phyloP scores from a whole-genome alignment of 1,139 yeast genomes.

The Pichia sp. region DNA sequence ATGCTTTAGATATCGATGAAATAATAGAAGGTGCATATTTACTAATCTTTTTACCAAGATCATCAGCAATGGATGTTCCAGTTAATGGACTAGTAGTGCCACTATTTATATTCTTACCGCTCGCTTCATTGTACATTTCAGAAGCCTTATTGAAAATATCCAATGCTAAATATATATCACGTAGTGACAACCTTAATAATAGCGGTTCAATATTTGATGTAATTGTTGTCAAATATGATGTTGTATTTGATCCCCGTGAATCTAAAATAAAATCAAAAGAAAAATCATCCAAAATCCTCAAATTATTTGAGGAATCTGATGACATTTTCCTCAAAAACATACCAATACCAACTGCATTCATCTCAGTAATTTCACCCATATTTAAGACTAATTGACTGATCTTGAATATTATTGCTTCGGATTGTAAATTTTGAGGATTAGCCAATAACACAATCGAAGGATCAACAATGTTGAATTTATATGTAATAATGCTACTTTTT shows the following conservation, averaged over 20 bases:
- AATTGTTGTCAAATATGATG: slow-evolving; percentile 54
- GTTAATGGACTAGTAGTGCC: background rate
- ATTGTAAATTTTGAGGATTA: slow-evolving; percentile 58
- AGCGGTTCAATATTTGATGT: slow-evolving; percentile 76
- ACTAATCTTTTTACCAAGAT: slow-evolving; percentile 50
- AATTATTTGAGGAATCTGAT: slow-evolving; percentile 47
- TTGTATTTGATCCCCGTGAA: slow-evolving; percentile 54
- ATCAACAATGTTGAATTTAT: slow-evolving; percentile 66
- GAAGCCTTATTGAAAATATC: slow-evolving; percentile 68
- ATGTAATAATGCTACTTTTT: slow-evolving; percentile 18
- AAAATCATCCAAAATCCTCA: slow-evolving; percentile 84
- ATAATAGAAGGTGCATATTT: slow-evolving; percentile 64
- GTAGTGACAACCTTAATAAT: slow-evolving; percentile 70
- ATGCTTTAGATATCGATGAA: slow-evolving; percentile 37
- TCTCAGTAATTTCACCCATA: slow-evolving; percentile 57
- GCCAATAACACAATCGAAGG: slow-evolving; percentile 78
- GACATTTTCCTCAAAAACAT: slow-evolving; percentile 81
- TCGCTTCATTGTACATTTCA: slow-evolving; percentile 39
- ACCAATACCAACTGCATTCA: slow-evolving; percentile 77
- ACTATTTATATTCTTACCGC: slow-evolving; percentile 1
- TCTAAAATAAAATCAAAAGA: slow-evolving; percentile 74
- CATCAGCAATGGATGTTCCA: slow-evolving; percentile 38
- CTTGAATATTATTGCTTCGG: slow-evolving; percentile 89
- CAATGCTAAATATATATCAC: slow-evolving; percentile 81
- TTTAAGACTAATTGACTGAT: slow-evolving; percentile 73